These are phyloP conservation scores for Ophiostoma triangulosporum DNA, from an alignment of 2,329 filamentous ascomycete genomes.

Conservation along the genomic window DNA sequence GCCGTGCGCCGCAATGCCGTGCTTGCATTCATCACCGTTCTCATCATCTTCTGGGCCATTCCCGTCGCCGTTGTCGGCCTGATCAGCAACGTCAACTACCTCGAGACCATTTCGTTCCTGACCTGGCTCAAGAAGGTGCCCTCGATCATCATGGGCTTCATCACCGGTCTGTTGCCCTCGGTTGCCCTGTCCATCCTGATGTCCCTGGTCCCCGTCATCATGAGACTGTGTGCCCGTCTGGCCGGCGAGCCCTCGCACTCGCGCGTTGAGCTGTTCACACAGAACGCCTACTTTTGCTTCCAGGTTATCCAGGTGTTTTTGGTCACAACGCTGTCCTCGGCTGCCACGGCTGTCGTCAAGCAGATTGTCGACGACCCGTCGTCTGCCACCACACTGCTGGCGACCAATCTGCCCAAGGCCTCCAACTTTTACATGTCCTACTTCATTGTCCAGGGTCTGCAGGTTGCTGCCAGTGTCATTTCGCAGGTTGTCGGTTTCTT, in stretches of 20 bases:
- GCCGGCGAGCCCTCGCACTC: slow-evolving; percentile 70
- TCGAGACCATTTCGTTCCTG: slow-evolving; percentile 54
- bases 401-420: slow-evolving; percentile 61
- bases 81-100: slow-evolving; percentile 69
- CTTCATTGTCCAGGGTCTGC: slow-evolving; percentile 82
- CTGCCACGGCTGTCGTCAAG: slow-evolving; percentile 56
- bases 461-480: slow-evolving; percentile 59
- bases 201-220: slow-evolving; percentile 70
- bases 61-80: slow-evolving; percentile 67
- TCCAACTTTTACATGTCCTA: slow-evolving; percentile 95
- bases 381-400: slow-evolving; percentile 49
- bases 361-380: slow-evolving; percentile 50
- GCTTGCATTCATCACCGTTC: slow-evolving; percentile 55
- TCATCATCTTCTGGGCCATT: slow-evolving; percentile 79
- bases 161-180: slow-evolving; percentile 73
- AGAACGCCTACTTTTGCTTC: slow-evolving; percentile 85
- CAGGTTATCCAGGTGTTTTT: slow-evolving; percentile 81
- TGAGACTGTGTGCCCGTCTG: slow-evolving; percentile 66
- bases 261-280: slow-evolving; percentile 73
- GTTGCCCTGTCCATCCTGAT: slow-evolving; percentile 71
- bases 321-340: slow-evolving; percentile 66
- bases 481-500: slow-evolving; percentile 60
- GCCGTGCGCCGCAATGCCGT: slow-evolving; percentile 59
- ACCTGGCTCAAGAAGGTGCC: slow-evolving; percentile 61
- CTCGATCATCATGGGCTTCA: slow-evolving; percentile 55